Percentiles rank a stretch among this genome's conserved stretches.
phyloP scores from a whole-genome alignment of 768 basidiomycete genomes.

The Pulveroboletus sp. region DNA sequence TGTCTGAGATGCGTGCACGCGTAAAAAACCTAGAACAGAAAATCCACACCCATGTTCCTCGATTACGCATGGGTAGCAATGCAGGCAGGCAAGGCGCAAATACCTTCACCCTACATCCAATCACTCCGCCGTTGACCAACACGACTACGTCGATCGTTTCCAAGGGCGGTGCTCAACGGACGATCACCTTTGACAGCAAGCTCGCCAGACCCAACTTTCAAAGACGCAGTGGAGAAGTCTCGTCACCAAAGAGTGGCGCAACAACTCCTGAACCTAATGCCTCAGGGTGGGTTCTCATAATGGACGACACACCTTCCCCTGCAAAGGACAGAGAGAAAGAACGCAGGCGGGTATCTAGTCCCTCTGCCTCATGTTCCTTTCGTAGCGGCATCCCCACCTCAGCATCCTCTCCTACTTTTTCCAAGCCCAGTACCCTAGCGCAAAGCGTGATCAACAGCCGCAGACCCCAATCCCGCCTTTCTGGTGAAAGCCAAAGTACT shows the following conservation, averaged over 20 bases:
- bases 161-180: conserved; percentile 16
- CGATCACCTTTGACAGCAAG: conserved; percentile 16
- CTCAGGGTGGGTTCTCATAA: conserved; percentile 84
- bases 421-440: conserved; percentile 37
- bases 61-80: conserved; percentile 76
- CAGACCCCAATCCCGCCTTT: conserved; percentile 71
- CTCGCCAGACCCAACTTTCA: conserved; percentile 30
- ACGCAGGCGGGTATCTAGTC: conserved; percentile 58
- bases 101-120: conserved; percentile 31
- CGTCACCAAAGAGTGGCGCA: conserved; percentile 34
- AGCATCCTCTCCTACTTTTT: conserved; percentile 42
- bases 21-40: conserved; percentile 81
- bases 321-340: conserved; percentile 53
- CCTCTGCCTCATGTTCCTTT: conserved; percentile 51
- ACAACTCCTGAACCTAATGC: conserved; percentile 51
- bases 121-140: conserved; percentile 35
- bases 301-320: conserved; percentile 81
- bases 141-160: conserved; percentile 32
- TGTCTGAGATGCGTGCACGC: conserved; percentile 84
- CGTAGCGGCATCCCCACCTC: conserved; percentile 45
- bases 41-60: conserved; percentile 82
- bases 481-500: conserved; percentile 52
- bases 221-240: conserved; percentile 42
- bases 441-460: conserved; percentile 47
- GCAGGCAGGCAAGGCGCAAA: conserved; percentile 48